Conservation (phyloP, 306 rosid species). For the Crotalaria pallida region DNA sequence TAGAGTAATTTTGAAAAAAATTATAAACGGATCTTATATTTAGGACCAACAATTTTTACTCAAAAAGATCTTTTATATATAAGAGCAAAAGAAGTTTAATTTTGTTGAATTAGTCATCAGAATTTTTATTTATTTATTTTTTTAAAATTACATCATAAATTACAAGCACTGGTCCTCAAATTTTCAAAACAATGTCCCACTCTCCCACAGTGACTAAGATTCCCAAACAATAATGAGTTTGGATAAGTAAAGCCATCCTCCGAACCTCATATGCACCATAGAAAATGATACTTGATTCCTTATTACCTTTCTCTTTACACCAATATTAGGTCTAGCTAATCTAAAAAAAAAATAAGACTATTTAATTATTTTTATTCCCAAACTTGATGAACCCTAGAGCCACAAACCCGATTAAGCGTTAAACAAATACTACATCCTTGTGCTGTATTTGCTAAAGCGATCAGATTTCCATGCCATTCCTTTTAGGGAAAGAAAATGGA, state of each 20-base stretch:
- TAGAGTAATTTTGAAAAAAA: too few species aligned
- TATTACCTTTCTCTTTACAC: neutral
- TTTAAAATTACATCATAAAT: neutral
- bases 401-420: neutral
- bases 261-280: slow-evolving; percentile 15
- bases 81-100: too few species aligned
- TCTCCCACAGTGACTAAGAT: slow-evolving; percentile 30
- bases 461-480: neutral
- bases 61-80: too few species aligned
- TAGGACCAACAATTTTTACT: too few species aligned
- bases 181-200: slow-evolving; percentile 38
- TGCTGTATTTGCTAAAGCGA: neutral
- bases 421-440: neutral
- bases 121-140: too few species aligned
- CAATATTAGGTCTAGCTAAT: neutral
- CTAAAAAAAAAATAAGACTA: neutral
- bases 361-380: neutral
- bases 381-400: neutral
- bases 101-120: too few species aligned
- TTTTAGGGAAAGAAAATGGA: too few species aligned
- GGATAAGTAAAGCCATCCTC: slow-evolving; percentile 8
- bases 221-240: slow-evolving; percentile 17
- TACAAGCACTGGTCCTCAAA: too few species aligned
- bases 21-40: too few species aligned
- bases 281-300: neutral